These are phyloP conservation scores for Volvox carteri DNA, from an alignment of 163 green algal species.

Conservation along the genomic window DNA sequence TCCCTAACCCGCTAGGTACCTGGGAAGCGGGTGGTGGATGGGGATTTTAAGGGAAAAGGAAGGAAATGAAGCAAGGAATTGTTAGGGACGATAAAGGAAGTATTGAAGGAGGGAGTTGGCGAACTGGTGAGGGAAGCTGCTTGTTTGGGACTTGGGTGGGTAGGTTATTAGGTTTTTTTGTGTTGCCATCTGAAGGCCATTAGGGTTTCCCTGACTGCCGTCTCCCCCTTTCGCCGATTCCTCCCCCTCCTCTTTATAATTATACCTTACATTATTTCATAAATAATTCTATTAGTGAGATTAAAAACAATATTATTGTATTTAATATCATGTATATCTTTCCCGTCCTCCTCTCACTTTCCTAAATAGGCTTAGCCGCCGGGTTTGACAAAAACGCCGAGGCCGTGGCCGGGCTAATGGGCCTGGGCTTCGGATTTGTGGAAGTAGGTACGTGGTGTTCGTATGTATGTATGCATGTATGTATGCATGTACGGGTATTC, in stretches of 20 bases:
- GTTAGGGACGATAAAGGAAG: not conserved
- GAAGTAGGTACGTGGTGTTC: constrained; percentile 87
- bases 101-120: not conserved
- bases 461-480: not conserved
- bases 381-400: constrained; percentile 99
- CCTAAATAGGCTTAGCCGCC: constrained; percentile 88
- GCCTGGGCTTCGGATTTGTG: constrained; percentile 96
- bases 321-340: too few relatives aligned
- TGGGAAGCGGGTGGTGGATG: not conserved
- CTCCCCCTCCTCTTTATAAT: not conserved
- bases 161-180: not conserved
- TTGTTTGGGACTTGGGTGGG: too few relatives aligned
- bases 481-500: not conserved
- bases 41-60: too few relatives aligned
- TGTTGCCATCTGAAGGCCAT: too few relatives aligned
- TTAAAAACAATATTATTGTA: too few relatives aligned
- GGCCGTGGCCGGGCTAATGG: constrained; percentile 84
- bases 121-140: not conserved
- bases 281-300: too few relatives aligned
- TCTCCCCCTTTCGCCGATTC: not conserved
- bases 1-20: constrained; percentile 94
- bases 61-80: too few relatives aligned
- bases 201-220: too few relatives aligned
- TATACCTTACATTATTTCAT: too few relatives aligned
- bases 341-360: not conserved